These are phyloP conservation scores for Phytophthora colocasiae DNA, from an alignment of 352 stramenopile species.

Conservation along the genomic window DNA sequence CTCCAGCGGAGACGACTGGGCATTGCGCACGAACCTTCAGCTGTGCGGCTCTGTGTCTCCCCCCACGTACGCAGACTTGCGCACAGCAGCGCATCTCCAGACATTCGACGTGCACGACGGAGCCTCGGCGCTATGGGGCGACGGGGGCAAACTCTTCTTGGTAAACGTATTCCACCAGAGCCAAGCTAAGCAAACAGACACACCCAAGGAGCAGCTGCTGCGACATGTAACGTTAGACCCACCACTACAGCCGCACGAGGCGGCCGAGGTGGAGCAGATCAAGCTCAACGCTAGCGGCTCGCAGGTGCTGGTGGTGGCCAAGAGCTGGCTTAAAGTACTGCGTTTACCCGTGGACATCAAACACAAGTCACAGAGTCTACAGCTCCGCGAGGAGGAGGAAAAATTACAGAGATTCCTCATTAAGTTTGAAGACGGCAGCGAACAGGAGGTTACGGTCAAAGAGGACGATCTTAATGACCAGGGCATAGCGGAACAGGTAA, in stretches of 20 bases:
- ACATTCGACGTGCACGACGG: constrained; percentile 76
- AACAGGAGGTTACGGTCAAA: constrained; percentile 30
- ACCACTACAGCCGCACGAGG: constrained; percentile 54
- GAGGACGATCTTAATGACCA: constrained; percentile 27
- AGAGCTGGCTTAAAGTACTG: constrained; percentile 68
- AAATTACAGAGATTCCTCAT: constrained; percentile 49
- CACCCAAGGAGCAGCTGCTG: constrained; percentile 33
- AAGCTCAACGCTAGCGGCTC: constrained; percentile 65
- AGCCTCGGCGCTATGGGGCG: constrained; percentile 55
- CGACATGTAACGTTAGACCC: constrained; percentile 70
- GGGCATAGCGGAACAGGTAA: constrained; percentile 44
- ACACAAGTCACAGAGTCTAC: constrained; percentile 26
- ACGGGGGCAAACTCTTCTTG: constrained; percentile 56
- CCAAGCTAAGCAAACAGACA: constrained; percentile 20
- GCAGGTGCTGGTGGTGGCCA: constrained; percentile 62
- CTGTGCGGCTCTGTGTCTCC: constrained; percentile 65
- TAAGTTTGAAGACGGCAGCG: constrained; percentile 56
- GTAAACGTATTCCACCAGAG: constrained; percentile 60
- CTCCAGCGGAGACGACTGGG: constrained; percentile 53
- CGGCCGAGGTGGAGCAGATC: constrained; percentile 60
- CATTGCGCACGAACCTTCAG: constrained; percentile 59
- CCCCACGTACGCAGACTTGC: constrained; percentile 59
- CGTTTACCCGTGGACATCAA: constrained; percentile 45
- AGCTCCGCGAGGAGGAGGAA: constrained; percentile 16
- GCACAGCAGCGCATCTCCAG: constrained; percentile 59